These are phyloP conservation scores for Albizia julibrissin DNA, from an alignment of 306 rosid genomes.

Conservation along the genomic window DNA sequence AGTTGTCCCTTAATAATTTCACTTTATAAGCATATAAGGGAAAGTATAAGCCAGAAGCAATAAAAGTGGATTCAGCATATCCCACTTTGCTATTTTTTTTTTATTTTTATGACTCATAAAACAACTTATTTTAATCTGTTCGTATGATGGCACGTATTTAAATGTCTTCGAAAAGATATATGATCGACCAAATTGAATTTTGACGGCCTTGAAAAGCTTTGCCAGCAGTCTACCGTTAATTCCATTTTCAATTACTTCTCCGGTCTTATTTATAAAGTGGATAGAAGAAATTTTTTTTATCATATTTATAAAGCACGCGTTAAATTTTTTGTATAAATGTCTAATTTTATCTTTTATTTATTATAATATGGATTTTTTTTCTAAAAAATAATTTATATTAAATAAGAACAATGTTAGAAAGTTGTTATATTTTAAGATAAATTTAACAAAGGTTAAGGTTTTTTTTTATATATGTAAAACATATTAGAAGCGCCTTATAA, in stretches of 20 bases:
- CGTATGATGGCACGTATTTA: not conserved
- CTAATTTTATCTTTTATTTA: too few species aligned
- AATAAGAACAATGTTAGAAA: too few species aligned
- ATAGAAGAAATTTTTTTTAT: too few species aligned
- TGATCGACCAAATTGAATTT: not conserved
- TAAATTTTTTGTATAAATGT: too few species aligned
- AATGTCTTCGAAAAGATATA: not conserved
- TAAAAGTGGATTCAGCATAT: not conserved
- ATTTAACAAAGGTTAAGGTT: too few species aligned
- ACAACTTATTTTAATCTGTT: not conserved
- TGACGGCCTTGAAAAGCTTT: not conserved
- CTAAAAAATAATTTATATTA: too few species aligned
- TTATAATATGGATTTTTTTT: too few species aligned
- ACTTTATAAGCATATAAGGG: not conserved
- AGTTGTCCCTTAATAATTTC: not conserved
- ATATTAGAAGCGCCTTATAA: too few species aligned
- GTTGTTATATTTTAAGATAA: too few species aligned
- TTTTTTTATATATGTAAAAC: too few species aligned
- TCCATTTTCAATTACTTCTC: not conserved
- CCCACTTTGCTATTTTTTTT: not conserved
- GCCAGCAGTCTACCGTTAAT: not conserved
- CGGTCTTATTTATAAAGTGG: too few species aligned
- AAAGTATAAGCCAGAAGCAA: not conserved
- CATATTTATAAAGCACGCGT: too few species aligned
- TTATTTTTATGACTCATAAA: not conserved